Percentiles rank a stretch among this genome's conserved stretches.
Evolutionary conservation across 2,329 filamentous ascomycete species (phyloP).

Genomic region (Ramularia collo-cygni): DNA sequence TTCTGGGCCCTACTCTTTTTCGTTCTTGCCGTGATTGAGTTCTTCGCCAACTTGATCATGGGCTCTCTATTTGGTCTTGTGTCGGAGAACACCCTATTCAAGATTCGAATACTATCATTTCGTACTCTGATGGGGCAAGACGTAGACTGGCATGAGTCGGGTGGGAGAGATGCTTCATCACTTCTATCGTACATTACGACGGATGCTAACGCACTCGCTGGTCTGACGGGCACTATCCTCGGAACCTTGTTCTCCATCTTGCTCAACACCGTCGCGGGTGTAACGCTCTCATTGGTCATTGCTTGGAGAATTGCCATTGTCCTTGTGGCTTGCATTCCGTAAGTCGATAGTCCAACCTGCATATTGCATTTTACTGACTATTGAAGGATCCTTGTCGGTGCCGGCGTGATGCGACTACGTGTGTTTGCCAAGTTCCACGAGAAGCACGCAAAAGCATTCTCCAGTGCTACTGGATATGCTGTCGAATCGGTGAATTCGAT

Average conservation of each 20-base stretch:
- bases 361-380: constrained; percentile 43
- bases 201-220: constrained; percentile 60
- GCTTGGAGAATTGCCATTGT: constrained; percentile 73
- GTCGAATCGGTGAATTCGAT: constrained; percentile 42
- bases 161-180: constrained; percentile 53
- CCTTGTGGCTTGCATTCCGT: constrained; percentile 59
- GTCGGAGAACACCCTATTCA: constrained; percentile 59
- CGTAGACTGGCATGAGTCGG: constrained; percentile 64
- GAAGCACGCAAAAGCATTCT: constrained; percentile 45
- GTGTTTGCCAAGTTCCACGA: constrained; percentile 51
- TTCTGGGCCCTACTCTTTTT: constrained; percentile 56
- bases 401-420: constrained; percentile 62
- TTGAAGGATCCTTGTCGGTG: constrained; percentile 41
- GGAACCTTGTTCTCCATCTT: constrained; percentile 62
- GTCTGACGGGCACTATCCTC: constrained; percentile 63
- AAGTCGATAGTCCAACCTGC: no score
- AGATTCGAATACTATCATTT: constrained; percentile 57
- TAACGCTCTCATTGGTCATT: constrained; percentile 63
- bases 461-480: constrained; percentile 45
- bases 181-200: constrained; percentile 63
- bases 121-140: constrained; percentile 60
- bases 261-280: constrained; percentile 61
- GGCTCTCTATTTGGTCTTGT: constrained; percentile 52
- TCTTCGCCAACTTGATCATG: constrained; percentile 55
- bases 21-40: constrained; percentile 52